A percentile compares a stretch with the other conserved stretches of the same genome.
Evolutionary conservation across 2,329 filamentous ascomycete genomes (phyloP).

Genomic region (Botrytis pseudocinerea): DNA sequence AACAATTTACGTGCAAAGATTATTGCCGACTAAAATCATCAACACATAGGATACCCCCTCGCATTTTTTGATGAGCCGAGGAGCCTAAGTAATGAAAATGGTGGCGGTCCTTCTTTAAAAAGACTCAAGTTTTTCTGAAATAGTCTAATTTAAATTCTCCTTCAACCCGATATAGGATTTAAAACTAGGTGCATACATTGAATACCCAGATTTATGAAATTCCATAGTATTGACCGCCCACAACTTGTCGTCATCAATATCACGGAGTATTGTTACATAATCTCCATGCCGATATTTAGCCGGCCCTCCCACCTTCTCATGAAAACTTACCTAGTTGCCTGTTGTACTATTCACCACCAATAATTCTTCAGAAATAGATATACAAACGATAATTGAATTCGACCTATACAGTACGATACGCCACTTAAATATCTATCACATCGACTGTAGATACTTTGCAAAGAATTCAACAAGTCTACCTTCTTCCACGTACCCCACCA

Average conservation of each 20-base stretch:
- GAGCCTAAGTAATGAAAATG: neutral
- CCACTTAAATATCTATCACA: neutral
- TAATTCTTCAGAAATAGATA: neutral
- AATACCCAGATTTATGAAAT: too few relatives aligned
- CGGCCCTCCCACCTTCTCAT: constrained; percentile 1
- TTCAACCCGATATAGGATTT: neutral
- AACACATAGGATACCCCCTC: neutral
- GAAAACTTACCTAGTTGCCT: constrained; percentile 2
- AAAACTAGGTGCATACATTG: neutral
- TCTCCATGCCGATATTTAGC: neutral
- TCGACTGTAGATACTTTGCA: neutral
- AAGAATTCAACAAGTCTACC: neutral
- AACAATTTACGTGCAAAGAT: neutral
- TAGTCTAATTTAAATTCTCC: neutral
- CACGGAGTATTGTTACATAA: constrained; percentile 1
- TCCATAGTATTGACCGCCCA: neutral
- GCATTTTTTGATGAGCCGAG: neutral
- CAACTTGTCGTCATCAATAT: neutral
- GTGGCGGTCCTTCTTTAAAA: neutral
- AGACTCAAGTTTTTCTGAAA: neutral
- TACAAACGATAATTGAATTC: neutral
- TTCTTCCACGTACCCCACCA: neutral
- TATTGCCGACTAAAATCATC: neutral
- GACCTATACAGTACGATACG: neutral
- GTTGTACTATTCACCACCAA: neutral